Base-by-base conservation (phyloP, 2,329 filamentous ascomycete species). In the Pestalotiopsis sp. region DNA sequence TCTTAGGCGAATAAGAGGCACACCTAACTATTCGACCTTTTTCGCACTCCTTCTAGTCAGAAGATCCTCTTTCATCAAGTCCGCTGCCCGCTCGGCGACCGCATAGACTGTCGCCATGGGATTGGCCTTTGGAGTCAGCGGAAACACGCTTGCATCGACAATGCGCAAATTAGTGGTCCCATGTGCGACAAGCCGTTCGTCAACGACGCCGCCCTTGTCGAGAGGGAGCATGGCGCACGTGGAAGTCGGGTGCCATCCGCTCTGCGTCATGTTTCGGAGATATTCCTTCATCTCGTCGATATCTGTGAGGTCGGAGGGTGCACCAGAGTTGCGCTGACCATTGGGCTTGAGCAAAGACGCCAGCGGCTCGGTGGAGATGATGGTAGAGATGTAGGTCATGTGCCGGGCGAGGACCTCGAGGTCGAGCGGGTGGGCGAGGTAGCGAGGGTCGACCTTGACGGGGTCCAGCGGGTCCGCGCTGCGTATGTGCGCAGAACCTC, bases 331-430 rank as follows among this genome's bases (percentile, higher is more conserved):
- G 11, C 56, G 56, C 5, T 14, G 56, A 23, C 66, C 66, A 23
- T 58, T 4, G 39, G 25, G 60, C 23, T 68, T 64, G 3, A 64
- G 20, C 17, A n/a, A 59, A 13, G 52, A 41, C 2, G 60, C 66
- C 25, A 68, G 27, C 5, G 60, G 57, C 56, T 67, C 65, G 14
- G 67, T 56, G 4, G 41, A 25, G 17, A 67, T 41, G 7, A 14
- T n/a, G 41, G 49, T 45, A 27, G 61, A 39, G 9, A 58, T 58
- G 20, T 61, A 67, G 11, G 60, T 49, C 25, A 69, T 14, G 36
- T 69, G 68, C 20, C 68, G 64, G n/a, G 68, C 68, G 27, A 69
- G 57, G n/a, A 66, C 59, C 63, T 69, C 68, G 9, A 69, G 25
- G 64, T 69, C 68, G 57, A 59, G 36, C 23, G 68, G 68, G 41